These are phyloP conservation scores for Lathyrus aphaca DNA, from an alignment of 306 rosid genomes.

Conservation along the genomic window DNA sequence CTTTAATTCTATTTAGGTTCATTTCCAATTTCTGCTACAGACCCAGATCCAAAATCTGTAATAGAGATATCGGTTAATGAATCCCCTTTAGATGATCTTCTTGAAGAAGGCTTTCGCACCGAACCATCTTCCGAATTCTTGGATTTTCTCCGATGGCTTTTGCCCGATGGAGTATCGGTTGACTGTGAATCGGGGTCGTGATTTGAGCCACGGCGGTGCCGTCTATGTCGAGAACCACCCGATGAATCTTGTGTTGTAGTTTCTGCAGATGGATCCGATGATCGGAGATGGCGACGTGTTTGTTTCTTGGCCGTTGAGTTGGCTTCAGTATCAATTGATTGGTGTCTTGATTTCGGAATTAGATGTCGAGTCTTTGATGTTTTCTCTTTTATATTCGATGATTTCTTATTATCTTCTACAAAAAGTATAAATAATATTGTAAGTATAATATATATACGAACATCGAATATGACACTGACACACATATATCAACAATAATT, in stretches of 20 bases:
- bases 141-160: constrained; percentile 49
- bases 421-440: too few relatives aligned
- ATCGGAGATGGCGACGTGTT: constrained; percentile 53
- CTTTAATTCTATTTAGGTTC: constrained; percentile 16
- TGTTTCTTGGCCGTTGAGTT: constrained; percentile 39
- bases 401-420: background rate
- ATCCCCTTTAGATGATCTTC: constrained; percentile 53
- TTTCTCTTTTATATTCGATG: constrained; percentile 14
- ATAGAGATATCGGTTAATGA: constrained; percentile 57
- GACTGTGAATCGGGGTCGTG: constrained; percentile 40
- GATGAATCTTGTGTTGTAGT: constrained; percentile 42
- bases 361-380: background rate
- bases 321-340: constrained; percentile 33
- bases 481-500: too few relatives aligned
- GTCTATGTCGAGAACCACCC: constrained; percentile 51
- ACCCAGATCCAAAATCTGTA: constrained; percentile 32
- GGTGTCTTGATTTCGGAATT: constrained; percentile 48
- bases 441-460: too few relatives aligned
- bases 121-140: constrained; percentile 62
- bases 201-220: constrained; percentile 42
- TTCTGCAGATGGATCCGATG: constrained; percentile 47
- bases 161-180: constrained; percentile 47
- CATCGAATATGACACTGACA: too few relatives aligned
- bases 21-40: background rate
- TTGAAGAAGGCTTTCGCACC: constrained; percentile 35